phyloP scores from a whole-genome alignment of 495 filamentous ascomycete genomes.

The Melanomma pulvis-pyrius region DNA sequence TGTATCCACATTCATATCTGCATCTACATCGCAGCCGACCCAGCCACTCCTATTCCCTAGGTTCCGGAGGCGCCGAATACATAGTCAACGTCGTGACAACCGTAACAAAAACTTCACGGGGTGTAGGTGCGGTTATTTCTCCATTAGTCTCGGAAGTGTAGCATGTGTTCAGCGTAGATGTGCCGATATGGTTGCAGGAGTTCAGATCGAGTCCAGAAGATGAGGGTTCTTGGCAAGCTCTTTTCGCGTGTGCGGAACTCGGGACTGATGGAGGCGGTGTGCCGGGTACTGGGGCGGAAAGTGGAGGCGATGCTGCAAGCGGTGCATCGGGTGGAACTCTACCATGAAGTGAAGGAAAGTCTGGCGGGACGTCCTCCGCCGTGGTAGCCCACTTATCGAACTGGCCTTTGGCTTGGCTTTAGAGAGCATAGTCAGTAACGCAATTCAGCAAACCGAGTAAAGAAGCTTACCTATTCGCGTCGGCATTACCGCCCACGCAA shows the following conservation, averaged over 20 bases:
- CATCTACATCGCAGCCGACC: no score
- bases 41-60: no score
- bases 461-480: neutral
- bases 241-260: neutral
- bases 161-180: neutral
- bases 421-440: neutral
- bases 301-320: neutral
- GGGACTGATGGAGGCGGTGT: neutral
- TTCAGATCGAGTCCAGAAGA: neutral
- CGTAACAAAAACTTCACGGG: no score
- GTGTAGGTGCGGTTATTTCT: no score
- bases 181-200: neutral
- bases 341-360: neutral
- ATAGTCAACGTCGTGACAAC: no score
- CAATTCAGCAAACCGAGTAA: neutral
- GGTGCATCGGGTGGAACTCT: neutral
- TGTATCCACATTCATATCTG: no score
- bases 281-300: neutral
- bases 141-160: no score
- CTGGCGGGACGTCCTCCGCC: neutral
- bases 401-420: neutral
- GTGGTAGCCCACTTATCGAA: neutral
- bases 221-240: neutral
- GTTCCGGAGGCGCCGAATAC: no score
- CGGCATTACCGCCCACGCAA: neutral